Evolutionary conservation across 2,329 filamentous ascomycete genomes (phyloP).

Genomic region (Harringtonia aguacate): DNA sequence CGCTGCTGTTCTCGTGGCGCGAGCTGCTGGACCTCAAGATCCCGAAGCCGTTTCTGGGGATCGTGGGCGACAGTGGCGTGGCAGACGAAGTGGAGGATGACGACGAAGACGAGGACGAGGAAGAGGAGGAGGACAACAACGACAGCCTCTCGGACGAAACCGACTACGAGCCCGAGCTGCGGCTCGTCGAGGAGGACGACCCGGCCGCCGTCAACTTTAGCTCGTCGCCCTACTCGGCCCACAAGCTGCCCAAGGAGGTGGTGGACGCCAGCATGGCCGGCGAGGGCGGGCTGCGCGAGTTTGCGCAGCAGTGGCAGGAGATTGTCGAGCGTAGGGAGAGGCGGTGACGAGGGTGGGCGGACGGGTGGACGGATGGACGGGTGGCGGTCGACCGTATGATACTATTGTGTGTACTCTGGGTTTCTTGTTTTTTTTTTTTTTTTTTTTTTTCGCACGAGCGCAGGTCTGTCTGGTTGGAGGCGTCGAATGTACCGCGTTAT

Average conservation of each 20-base stretch:
- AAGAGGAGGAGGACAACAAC: conserved; percentile 32
- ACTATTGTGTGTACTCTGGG: no score
- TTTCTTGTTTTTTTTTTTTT: no score
- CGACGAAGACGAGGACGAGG: conserved; percentile 10
- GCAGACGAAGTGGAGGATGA: conserved; percentile 22
- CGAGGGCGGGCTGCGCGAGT: conserved; percentile 70
- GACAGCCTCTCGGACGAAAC: conserved; percentile 21
- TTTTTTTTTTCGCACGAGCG: no score
- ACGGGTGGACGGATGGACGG: no score
- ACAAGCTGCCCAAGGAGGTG: conserved; percentile 90
- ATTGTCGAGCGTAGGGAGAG: conserved; percentile 19
- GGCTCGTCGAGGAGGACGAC: conserved; percentile 73
- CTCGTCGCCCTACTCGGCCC: conserved; percentile 81
- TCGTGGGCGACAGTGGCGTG: conserved; percentile 17
- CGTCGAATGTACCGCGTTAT: no score
- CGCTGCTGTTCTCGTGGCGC: conserved; percentile 78
- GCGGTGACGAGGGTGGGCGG: not conserved
- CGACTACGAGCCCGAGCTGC: conserved; percentile 65
- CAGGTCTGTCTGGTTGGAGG: no score
- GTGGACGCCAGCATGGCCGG: conserved; percentile 61
- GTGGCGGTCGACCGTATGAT: no score
- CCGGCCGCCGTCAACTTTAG: conserved; percentile 76
- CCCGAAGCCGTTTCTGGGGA: conserved; percentile 43
- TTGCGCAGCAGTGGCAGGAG: conserved; percentile 64
- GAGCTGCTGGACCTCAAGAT: conserved; percentile 69